Evolutionary conservation across 2,329 filamentous ascomycete genomes (phyloP).

Genomic region (Chaetothyriales sp.): DNA sequence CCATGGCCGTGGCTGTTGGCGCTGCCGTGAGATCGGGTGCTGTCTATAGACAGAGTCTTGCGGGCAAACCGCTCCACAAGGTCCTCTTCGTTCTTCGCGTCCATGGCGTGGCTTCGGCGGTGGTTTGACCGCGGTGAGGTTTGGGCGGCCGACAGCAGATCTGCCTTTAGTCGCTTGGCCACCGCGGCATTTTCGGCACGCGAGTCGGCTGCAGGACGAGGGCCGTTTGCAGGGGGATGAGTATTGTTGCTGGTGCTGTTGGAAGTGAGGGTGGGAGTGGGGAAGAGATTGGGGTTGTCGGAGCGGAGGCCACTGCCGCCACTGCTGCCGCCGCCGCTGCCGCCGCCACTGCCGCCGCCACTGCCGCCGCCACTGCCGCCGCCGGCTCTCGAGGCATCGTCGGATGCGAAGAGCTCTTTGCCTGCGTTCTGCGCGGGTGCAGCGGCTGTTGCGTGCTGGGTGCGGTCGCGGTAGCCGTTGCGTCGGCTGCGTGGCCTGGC

Average conservation of each 20-base stretch:
- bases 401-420: slow-evolving; percentile 45
- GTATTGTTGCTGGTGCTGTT: slow-evolving; percentile 21
- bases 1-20: slow-evolving; percentile 9
- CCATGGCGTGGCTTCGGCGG: slow-evolving; percentile 38
- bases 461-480: slow-evolving; percentile 31
- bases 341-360: not conserved
- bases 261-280: slow-evolving; percentile 20
- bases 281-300: slow-evolving; percentile 31
- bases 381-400: slow-evolving; percentile 11
- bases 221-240: slow-evolving; percentile 22
- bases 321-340: slow-evolving; percentile 26
- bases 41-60: slow-evolving; percentile 17
- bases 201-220: slow-evolving; percentile 34
- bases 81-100: slow-evolving; percentile 41
- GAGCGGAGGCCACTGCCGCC: slow-evolving; percentile 23
- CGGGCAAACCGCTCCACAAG: slow-evolving; percentile 24
- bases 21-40: slow-evolving; percentile 3
- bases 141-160: slow-evolving; percentile 41
- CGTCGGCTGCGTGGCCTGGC: slow-evolving; percentile 22
- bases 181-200: slow-evolving; percentile 24
- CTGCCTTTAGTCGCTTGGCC: slow-evolving; percentile 35
- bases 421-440: slow-evolving; percentile 24
- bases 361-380: too few species aligned
- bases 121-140: slow-evolving; percentile 26
- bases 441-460: slow-evolving; percentile 20